Evolutionary conservation across 2,329 filamentous ascomycete species (phyloP), one percentile per base, ranked within the genome.

Genomic region (Bisporella sp.): DNA sequence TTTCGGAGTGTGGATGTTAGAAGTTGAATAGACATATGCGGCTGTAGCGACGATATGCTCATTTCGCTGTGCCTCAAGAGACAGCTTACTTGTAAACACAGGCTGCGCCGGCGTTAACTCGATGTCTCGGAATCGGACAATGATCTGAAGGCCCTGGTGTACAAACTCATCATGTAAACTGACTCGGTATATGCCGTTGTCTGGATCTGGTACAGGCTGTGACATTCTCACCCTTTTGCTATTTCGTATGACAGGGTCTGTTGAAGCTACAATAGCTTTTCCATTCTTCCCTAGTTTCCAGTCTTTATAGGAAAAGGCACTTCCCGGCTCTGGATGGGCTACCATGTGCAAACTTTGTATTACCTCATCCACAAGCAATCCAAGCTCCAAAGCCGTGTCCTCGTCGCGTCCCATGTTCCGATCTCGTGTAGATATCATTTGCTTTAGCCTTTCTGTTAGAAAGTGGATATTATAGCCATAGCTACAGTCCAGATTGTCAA

Each of bases 51-150:
- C 70, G 47, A 81, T 76, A 52, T 73, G 72, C 58, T 81, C 76
- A 53, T 80, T 79, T 47, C 48, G 41, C 21, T 48, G 31, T 71
- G 73, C 73, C 12, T 54, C 50, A n/a, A 51, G 5, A 50, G 77
- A 73, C 73, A 74, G 78, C 1, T 59, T 59, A 1, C 71, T 71
- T 4, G 66, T 69, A 55, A 76, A 81, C 0, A 57, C 58, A 0
- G 77, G 74, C 30, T 77, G 73, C n/a, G 76, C 74, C 0, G 79
- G 78, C 0, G 71, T 78, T 3, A 84, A 68, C 40, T 80, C 69
- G 46, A 84, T 75, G 40, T 71, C 74, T 2, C 76, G 72, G 53
- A 86, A 68, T 59, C 84, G 83, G 37, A 83, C 73, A 47, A 85
- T 79, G 32, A 85, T 64, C 57, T 86, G 82, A 3, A 85, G 59